phyloP scores from a whole-genome alignment of 441 rosid genomes.

The Syzygium malaccense region DNA sequence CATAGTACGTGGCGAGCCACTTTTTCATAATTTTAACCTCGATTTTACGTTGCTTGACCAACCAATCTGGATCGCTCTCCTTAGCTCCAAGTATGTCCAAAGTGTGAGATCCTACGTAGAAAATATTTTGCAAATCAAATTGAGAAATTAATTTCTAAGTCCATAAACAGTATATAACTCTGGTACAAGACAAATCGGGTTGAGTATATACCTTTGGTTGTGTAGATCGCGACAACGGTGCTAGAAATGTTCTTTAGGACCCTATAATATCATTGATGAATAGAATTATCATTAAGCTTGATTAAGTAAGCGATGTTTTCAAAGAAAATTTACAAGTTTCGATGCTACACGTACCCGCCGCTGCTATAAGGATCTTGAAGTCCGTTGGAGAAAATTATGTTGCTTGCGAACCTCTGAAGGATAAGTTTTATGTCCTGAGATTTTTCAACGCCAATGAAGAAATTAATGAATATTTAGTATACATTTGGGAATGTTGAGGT shows the following conservation, averaged over 20 bases:
- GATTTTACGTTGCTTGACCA: background rate
- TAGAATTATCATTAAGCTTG: background rate
- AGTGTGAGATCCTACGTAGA: background rate
- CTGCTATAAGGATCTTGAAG: conserved; percentile 71
- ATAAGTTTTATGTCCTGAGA: conserved; percentile 52
- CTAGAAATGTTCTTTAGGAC: conserved; percentile 19
- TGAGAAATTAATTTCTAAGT: background rate
- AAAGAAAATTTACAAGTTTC: background rate
- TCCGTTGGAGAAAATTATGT: conserved; percentile 81
- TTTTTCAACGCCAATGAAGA: background rate
- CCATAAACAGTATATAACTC: background rate
- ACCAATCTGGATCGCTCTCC: background rate
- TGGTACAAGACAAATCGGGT: background rate
- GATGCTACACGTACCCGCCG: conserved; percentile 47
- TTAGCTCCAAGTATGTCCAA: background rate
- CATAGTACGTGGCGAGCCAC: background rate
- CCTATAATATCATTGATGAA: background rate
- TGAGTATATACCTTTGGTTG: conserved; percentile 12
- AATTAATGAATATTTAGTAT: background rate
- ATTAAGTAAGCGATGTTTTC: background rate
- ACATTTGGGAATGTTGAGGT: background rate
- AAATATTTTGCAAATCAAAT: background rate
- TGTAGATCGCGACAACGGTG: conserved; percentile 14
- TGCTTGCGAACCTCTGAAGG: conserved; percentile 67
- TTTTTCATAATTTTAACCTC: background rate